These are phyloP conservation scores for Extremus antarcticus DNA, from an alignment of 495 filamentous ascomycete species.

Conservation along the genomic window DNA sequence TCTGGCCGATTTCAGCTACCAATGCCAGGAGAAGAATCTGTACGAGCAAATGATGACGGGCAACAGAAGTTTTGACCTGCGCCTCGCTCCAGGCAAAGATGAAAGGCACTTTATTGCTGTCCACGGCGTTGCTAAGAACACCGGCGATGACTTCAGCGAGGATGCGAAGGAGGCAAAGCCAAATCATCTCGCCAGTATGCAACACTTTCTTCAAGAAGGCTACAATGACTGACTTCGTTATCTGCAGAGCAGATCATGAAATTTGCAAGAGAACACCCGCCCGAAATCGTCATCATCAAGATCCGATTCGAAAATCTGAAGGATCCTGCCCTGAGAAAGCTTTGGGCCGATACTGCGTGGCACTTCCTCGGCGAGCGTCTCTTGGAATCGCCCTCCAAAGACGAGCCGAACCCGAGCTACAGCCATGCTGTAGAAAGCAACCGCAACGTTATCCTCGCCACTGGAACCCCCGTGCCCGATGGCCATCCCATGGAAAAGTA, in stretches of 20 bases:
- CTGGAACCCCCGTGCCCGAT: background rate
- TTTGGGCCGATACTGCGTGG: background rate
- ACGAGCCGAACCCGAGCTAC: background rate
- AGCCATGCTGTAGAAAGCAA: background rate
- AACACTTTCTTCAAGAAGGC: background rate
- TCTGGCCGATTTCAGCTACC: background rate
- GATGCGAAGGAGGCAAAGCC: background rate
- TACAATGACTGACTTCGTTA: background rate
- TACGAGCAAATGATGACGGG: constrained; percentile 4
- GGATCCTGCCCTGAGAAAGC: background rate
- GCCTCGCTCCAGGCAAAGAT: background rate
- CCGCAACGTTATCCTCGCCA: background rate
- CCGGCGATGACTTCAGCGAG: background rate
- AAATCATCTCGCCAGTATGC: background rate
- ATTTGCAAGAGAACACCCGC: background rate
- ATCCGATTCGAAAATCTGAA: background rate
- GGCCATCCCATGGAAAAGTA: background rate
- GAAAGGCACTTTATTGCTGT: background rate
- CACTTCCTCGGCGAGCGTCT: background rate
- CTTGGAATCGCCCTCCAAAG: background rate
- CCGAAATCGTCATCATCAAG: background rate
- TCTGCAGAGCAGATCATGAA: background rate
- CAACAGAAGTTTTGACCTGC: background rate
- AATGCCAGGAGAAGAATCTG: constrained; percentile 1
- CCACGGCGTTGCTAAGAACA: background rate